Evolutionary conservation across 169 alveolate genomes (phyloP).

Genomic region (Plasmodium malariae): DNA sequence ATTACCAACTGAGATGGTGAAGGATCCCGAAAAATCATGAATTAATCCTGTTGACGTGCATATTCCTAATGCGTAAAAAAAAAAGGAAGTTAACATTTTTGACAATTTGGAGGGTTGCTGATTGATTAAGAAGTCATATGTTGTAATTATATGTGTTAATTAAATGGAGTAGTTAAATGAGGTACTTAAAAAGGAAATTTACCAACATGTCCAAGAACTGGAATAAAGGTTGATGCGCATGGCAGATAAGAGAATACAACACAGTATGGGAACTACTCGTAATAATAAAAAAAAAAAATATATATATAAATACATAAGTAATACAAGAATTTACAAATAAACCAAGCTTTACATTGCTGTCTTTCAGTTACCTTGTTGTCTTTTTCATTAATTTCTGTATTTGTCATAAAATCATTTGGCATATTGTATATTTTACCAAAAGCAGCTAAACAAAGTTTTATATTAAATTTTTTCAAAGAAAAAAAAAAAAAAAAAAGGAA

Average conservation of each 20-base stretch:
- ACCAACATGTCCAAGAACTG: conserved; percentile 61
- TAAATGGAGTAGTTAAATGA: no score
- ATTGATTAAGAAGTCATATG: no score
- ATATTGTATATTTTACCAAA: not conserved
- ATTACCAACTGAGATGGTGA: conserved; percentile 48
- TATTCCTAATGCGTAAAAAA: not conserved
- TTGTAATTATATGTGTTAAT: no score
- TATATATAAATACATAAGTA: not conserved
- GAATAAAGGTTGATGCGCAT: conserved; percentile 46
- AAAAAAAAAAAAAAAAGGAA: conserved; percentile 16
- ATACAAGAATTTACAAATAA: no score
- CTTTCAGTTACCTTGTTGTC: conserved; percentile 47
- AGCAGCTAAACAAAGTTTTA: not conserved
- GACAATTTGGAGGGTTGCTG: no score
- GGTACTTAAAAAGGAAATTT: not conserved
- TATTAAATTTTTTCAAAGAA: not conserved
- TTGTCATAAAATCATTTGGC: conserved; percentile 34
- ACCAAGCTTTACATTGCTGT: not conserved
- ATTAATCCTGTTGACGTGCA: conserved; percentile 40
- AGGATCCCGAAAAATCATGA: conserved; percentile 60
- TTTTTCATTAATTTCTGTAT: conserved; percentile 24
- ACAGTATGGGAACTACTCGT: conserved; percentile 32
- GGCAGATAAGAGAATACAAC: conserved; percentile 61
- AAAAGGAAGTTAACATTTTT: no score
- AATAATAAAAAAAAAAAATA: not conserved